Conservation (phyloP, 768 basidiomycete genomes). For the Leccinum variicolor region DNA sequence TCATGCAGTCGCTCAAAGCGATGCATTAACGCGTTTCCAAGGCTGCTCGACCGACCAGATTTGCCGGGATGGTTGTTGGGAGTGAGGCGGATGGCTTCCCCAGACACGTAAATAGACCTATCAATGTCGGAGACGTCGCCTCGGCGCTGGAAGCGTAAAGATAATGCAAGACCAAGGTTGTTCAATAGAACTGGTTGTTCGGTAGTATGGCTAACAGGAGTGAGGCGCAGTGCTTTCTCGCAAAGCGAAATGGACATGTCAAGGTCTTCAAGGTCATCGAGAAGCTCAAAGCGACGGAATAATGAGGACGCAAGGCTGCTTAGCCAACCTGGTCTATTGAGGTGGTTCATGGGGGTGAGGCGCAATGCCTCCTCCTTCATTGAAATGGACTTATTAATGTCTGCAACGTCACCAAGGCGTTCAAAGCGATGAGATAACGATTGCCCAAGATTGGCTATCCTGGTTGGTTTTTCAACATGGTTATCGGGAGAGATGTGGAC, state of each 20-base stretch:
- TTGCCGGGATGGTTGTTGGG: neutral
- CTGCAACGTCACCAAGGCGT: neutral
- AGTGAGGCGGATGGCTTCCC: neutral
- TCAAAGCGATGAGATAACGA: neutral
- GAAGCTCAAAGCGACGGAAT: too few relatives aligned
- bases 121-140: neutral
- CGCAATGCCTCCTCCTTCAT: neutral
- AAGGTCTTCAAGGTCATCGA: too few relatives aligned
- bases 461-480: neutral
- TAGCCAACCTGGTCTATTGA: too few relatives aligned
- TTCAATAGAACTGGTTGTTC: neutral
- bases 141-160: neutral
- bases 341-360: neutral
- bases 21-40: neutral
- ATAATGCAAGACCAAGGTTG: neutral
- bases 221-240: too few relatives aligned
- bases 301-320: too few relatives aligned
- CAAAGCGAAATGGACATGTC: too few relatives aligned
- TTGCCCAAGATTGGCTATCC: neutral
- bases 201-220: neutral
- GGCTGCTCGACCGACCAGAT: neutral
- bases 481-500: neutral
- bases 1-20: neutral
- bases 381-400: neutral
- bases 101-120: neutral